Conservation (phyloP, 148 eudicot species). For the Vaccinium myrtillus region DNA sequence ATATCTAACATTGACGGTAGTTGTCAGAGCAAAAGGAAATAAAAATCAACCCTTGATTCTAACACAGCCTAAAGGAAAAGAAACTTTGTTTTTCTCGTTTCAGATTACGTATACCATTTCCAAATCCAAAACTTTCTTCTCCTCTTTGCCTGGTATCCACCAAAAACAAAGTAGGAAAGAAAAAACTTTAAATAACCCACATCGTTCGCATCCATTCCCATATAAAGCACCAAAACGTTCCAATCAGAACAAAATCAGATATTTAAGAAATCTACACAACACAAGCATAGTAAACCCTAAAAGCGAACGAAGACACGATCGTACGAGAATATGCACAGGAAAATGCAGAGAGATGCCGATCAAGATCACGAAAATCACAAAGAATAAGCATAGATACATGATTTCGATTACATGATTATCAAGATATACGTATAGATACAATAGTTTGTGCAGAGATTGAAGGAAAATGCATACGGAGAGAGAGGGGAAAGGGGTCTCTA, state of each 20-base stretch:
- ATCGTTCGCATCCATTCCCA: background rate
- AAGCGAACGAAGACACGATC: background rate
- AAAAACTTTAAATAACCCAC: background rate
- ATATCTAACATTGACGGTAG: background rate
- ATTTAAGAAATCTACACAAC: background rate
- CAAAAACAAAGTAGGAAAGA: background rate
- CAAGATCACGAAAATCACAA: background rate
- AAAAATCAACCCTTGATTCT: background rate
- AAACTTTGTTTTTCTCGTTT: background rate
- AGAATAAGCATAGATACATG: background rate
- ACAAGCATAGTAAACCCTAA: conserved; percentile 5
- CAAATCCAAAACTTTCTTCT: background rate
- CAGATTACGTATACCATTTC: background rate
- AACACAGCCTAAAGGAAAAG: background rate
- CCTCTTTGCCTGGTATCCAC: background rate
- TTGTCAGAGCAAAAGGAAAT: background rate
- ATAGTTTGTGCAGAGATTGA: background rate
- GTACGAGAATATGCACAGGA: background rate
- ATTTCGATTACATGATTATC: background rate
- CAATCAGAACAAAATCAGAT: background rate
- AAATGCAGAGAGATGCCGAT: background rate
- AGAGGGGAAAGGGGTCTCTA: background rate
- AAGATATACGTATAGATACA: background rate
- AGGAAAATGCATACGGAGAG: background rate
- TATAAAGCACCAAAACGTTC: background rate